Evolutionary conservation across 2,329 filamentous ascomycete species (phyloP).

Genomic region (Fusarium torreyae): DNA sequence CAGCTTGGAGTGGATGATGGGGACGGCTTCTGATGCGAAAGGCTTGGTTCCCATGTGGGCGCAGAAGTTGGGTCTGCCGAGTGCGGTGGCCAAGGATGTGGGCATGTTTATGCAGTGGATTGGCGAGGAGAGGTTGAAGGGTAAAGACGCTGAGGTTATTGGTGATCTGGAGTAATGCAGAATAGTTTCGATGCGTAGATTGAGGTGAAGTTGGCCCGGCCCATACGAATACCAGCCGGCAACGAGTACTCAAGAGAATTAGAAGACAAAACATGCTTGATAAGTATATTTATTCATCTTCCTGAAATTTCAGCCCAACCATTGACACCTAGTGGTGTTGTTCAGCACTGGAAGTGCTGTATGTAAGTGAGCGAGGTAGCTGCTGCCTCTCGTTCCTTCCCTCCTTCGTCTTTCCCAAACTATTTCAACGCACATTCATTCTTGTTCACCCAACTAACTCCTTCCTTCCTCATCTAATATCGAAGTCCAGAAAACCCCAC

Average conservation of each 20-base stretch:
- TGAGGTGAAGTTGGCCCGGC: background rate
- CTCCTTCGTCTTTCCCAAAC: background rate
- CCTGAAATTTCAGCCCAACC: no score
- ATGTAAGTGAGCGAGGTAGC: background rate
- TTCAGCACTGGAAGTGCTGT: background rate
- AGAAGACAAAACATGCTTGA: no score
- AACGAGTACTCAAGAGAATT: no score
- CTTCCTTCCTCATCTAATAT: background rate
- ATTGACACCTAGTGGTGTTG: no score
- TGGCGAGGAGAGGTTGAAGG: conserved; percentile 58
- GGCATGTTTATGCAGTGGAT: conserved; percentile 77
- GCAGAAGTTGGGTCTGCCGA: conserved; percentile 75
- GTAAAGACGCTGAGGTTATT: conserved; percentile 26
- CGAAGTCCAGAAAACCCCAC: background rate
- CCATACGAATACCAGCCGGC: no score
- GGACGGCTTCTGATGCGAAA: conserved; percentile 79
- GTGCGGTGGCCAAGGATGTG: conserved; percentile 79
- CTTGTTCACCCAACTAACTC: background rate
- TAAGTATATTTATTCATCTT: no score
- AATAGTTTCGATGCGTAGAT: background rate
- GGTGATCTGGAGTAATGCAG: conserved; percentile 21
- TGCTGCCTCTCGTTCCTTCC: background rate
- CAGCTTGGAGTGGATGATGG: conserved; percentile 81
- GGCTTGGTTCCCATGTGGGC: conserved; percentile 76
- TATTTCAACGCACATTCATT: background rate